Percentiles rank a stretch among this genome's conserved stretches.
Evolutionary conservation across 176 grass and related monocot genomes (phyloP).

Genomic region (Triticum urartu): DNA sequence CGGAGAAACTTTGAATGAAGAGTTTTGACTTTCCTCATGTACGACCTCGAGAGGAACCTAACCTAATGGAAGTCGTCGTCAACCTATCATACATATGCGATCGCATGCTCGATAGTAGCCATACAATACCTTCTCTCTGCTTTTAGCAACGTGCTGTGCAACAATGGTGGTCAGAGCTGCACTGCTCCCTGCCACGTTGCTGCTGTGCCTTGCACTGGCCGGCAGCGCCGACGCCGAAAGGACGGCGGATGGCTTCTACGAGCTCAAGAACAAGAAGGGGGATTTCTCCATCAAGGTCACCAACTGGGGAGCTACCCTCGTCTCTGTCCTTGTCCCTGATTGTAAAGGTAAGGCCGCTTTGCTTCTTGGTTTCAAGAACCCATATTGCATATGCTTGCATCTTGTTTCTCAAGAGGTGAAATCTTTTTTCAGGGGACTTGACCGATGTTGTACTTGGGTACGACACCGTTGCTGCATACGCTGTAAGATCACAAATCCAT

Average conservation of each 20-base stretch:
- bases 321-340: conserved; percentile 68
- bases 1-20: background rate
- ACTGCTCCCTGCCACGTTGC: conserved; percentile 13
- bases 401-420: background rate
- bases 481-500: conserved; percentile 54
- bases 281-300: conserved; percentile 83
- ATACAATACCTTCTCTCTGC: background rate
- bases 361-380: background rate
- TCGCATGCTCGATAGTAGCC: background rate
- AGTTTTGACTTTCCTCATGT: background rate
- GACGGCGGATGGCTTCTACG: conserved; percentile 53
- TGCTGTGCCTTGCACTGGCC: conserved; percentile 39
- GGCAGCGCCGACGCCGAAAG: conserved; percentile 21
- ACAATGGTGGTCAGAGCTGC: conserved; percentile 26
- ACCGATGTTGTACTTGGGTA: conserved; percentile 76
- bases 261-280: conserved; percentile 49
- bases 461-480: conserved; percentile 66
- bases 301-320: conserved; percentile 67
- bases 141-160: background rate
- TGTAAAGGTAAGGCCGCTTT: conserved; percentile 34
- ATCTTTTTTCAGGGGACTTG: conserved; percentile 42
- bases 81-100: background rate
- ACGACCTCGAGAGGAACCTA: background rate
- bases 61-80: background rate
- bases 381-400: background rate